Evolutionary conservation across 768 basidiomycete species (phyloP).

Genomic region (Auricularia sp.): DNA sequence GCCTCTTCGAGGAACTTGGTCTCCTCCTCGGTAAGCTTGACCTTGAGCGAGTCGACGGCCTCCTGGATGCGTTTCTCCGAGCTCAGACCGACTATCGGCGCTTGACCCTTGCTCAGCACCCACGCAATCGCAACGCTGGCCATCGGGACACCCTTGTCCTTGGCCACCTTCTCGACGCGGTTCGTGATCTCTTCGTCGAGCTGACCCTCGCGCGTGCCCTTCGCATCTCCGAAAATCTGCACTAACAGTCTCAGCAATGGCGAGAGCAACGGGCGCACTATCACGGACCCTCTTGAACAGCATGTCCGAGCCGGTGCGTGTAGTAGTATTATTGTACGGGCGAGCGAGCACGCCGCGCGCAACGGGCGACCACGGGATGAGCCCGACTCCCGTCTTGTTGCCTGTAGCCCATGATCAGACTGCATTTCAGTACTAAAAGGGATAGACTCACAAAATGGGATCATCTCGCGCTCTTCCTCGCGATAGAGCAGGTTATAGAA

Average conservation of each 20-base stretch:
- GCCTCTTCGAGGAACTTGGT: constrained; percentile 44
- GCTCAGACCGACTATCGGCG: constrained; percentile 50
- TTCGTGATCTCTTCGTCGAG: constrained; percentile 10
- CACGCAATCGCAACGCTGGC: constrained; percentile 34
- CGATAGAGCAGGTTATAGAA: constrained; percentile 51
- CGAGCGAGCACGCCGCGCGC: constrained; percentile 27
- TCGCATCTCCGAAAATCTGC: not conserved
- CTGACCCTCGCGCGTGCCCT: not conserved
- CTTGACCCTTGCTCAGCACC: constrained; percentile 29
- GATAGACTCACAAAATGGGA: constrained; percentile 25
- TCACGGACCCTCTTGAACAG: not conserved
- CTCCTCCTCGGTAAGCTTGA: constrained; percentile 48
- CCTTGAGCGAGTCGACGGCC: constrained; percentile 24
- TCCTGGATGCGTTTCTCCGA: constrained; percentile 36
- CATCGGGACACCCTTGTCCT: constrained; percentile 29
- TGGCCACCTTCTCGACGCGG: constrained; percentile 34
- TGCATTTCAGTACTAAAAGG: not conserved
- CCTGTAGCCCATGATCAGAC: not conserved
- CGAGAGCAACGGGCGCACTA: not conserved
- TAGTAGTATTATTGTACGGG: constrained; percentile 17
- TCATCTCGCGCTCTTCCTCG: constrained; percentile 58
- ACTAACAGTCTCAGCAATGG: not conserved
- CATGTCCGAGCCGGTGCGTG: constrained; percentile 27
- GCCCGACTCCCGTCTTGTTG: constrained; percentile 38
- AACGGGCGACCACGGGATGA: constrained; percentile 38